These are phyloP conservation scores for Eucalyptus regnans DNA, from an alignment of 345 rosid genomes.

Conservation along the genomic window DNA sequence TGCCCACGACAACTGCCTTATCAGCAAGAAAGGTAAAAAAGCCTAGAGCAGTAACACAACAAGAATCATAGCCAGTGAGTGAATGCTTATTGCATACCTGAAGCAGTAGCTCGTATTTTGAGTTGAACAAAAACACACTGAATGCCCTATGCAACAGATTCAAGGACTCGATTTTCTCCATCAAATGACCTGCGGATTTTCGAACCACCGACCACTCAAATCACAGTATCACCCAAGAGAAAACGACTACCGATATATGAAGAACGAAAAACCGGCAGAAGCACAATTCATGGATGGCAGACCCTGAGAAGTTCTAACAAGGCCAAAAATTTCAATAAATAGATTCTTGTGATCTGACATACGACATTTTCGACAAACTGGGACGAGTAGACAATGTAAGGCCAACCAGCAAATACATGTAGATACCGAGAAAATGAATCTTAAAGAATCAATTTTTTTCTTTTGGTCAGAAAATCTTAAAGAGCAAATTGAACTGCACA, in stretches of 20 bases:
- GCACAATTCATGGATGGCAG: background rate
- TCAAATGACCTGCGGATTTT: slow-evolving; percentile 63
- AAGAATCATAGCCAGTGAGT: background rate
- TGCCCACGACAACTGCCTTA: background rate
- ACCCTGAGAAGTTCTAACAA: background rate
- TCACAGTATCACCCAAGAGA: background rate
- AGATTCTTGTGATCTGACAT: background rate
- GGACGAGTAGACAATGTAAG: background rate
- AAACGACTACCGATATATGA: background rate
- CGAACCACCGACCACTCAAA: background rate
- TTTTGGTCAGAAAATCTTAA: background rate
- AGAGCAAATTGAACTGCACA: background rate
- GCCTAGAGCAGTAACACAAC: background rate
- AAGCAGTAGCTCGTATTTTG: slow-evolving; percentile 89
- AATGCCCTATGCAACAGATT: slow-evolving; percentile 92
- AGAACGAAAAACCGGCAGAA: background rate
- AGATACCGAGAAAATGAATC: background rate
- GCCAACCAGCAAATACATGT: background rate
- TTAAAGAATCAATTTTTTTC: background rate
- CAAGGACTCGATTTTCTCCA: slow-evolving; percentile 82
- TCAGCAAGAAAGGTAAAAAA: background rate
- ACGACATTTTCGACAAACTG: background rate
- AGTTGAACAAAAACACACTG: slow-evolving; percentile 89
- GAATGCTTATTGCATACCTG: slow-evolving; percentile 39
- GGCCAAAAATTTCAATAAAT: background rate